phyloP scores from a whole-genome alignment of 1,139 yeast species.

The Debaryomyces subglobosus region DNA sequence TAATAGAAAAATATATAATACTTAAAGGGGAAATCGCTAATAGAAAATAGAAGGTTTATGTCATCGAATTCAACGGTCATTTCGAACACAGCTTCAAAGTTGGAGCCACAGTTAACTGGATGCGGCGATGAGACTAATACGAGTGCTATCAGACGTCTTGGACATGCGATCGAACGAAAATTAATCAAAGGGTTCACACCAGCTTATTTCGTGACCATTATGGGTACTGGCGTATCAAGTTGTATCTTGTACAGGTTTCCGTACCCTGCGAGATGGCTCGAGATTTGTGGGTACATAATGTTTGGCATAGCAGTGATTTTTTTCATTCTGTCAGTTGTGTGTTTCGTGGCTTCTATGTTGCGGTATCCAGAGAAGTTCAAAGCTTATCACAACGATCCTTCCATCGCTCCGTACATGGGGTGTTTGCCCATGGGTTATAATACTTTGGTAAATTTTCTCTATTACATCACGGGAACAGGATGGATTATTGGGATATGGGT shows the following conservation, averaged over 20 bases:
- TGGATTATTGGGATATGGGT: conserved; percentile 52
- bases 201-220: conserved; percentile 69
- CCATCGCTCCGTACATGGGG: conserved; percentile 66
- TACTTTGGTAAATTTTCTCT: conserved; percentile 61
- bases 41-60: neutral
- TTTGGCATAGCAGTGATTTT: conserved; percentile 54
- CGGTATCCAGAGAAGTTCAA: conserved; percentile 36
- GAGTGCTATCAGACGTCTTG: conserved; percentile 1
- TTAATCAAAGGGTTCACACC: conserved; percentile 45
- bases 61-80: neutral
- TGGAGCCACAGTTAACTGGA: neutral
- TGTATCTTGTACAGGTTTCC: conserved; percentile 66
- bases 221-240: conserved; percentile 83
- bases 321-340: conserved; percentile 41
- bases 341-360: conserved; percentile 41
- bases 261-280: conserved; percentile 62
- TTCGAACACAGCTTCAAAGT: neutral
- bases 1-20: neutral
- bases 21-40: neutral
- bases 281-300: conserved; percentile 58
- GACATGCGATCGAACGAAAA: conserved; percentile 7
- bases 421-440: conserved; percentile 78
- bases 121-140: neutral
- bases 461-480: conserved; percentile 29
- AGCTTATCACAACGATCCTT: conserved; percentile 46